Conservation (phyloP, 1,284 basidiomycete species). For the Anthracocystis panici-leucophaei region DNA sequence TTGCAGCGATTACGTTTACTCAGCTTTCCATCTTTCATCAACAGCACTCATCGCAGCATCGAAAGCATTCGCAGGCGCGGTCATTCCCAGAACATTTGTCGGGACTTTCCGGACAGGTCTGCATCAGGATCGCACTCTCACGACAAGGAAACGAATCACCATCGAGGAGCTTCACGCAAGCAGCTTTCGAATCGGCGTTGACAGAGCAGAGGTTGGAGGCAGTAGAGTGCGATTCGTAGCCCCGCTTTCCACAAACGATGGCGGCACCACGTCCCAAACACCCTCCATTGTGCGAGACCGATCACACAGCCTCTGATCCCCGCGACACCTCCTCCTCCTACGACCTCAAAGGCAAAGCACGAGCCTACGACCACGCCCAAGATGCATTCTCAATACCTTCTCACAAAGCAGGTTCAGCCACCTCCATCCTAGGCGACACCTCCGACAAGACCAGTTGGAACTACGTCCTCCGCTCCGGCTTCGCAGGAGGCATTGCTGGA, state of each 20-base stretch:
- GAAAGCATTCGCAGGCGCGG: neutral
- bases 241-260: conserved; percentile 9
- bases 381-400: conserved; percentile 30
- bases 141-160: neutral
- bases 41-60: neutral
- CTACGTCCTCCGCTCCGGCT: conserved; percentile 82
- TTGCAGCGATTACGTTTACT: conserved; percentile 9
- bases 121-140: neutral
- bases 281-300: conserved; percentile 53
- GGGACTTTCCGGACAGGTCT: neutral
- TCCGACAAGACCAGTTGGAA: conserved; percentile 77
- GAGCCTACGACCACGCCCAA: conserved; percentile 25
- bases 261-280: conserved; percentile 34
- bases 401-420: neutral
- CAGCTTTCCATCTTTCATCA: conserved; percentile 5
- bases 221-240: neutral
- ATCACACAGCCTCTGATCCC: conserved; percentile 41
- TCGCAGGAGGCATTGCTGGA: conserved; percentile 92
- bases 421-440: conserved; percentile 33
- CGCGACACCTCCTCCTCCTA: conserved; percentile 10
- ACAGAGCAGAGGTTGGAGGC: neutral
- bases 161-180: neutral
- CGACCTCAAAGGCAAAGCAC: conserved; percentile 39
- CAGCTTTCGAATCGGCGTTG: neutral
- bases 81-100: neutral